These are phyloP conservation scores for Salix arbutifolia DNA, from an alignment of 345 rosid genomes.

Conservation along the genomic window DNA sequence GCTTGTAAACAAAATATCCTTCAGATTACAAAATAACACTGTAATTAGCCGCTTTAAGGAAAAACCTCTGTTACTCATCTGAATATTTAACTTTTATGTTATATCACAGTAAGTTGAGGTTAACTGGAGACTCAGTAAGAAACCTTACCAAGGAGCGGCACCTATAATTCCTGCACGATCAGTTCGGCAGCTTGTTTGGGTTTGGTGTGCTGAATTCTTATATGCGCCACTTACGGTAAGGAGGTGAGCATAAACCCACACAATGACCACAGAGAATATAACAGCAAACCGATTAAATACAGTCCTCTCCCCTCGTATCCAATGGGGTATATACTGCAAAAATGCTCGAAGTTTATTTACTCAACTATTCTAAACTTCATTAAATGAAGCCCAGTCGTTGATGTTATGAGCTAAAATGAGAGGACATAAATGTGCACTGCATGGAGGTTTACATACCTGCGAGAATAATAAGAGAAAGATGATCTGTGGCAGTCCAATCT, in stretches of 20 bases:
- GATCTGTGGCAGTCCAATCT: constrained; percentile 87
- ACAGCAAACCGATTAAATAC: constrained; percentile 83
- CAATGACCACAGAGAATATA: constrained; percentile 73
- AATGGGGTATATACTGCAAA: constrained; percentile 76
- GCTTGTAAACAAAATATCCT: neutral
- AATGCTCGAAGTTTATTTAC: constrained; percentile 1
- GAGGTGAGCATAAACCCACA: constrained; percentile 90
- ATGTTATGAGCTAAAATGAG: neutral
- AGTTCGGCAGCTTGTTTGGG: constrained; percentile 80
- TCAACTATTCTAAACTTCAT: neutral
- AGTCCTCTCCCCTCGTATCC: constrained; percentile 53
- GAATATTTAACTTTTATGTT: neutral
- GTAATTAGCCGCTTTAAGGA: neutral
- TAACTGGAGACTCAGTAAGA: constrained; percentile 1
- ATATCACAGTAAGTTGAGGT: neutral
- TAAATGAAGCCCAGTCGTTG: neutral
- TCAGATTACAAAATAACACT: neutral
- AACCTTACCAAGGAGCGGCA: constrained; percentile 77
- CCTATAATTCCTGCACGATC: constrained; percentile 82
- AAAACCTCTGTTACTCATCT: neutral
- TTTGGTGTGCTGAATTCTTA: constrained; percentile 53
- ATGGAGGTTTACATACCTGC: constrained; percentile 45
- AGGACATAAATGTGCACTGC: neutral
- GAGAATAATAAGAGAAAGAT: constrained; percentile 72
- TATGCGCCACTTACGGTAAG: constrained; percentile 95